A percentile compares a stretch with the other conserved stretches of the same genome.
Evolutionary conservation across 2,329 filamentous ascomycete genomes (phyloP).

Genomic region (Talaromyces rugulosus): DNA sequence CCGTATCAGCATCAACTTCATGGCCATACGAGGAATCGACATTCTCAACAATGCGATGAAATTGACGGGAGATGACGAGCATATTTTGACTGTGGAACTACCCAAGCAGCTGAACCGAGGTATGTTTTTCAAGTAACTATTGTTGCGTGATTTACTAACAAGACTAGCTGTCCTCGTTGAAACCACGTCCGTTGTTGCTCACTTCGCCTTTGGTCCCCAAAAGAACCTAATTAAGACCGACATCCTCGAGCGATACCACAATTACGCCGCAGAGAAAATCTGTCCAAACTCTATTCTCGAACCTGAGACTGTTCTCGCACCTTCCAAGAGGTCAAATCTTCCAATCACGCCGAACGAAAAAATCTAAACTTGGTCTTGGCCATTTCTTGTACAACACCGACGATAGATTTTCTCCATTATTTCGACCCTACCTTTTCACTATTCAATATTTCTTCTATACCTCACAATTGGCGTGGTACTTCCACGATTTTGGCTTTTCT

Average conservation of each 20-base stretch:
- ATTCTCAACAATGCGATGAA: constrained; percentile 8
- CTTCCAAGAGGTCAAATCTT: background rate
- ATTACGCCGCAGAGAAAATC: constrained; percentile 9
- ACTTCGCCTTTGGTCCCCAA: constrained; percentile 12
- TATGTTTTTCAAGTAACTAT: background rate
- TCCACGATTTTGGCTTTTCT: background rate
- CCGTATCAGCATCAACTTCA: constrained; percentile 13
- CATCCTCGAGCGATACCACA: constrained; percentile 12
- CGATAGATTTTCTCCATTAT: background rate
- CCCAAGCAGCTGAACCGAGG: constrained; percentile 11
- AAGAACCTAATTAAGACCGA: constrained; percentile 12
- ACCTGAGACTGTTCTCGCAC: constrained; percentile 5
- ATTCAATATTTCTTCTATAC: background rate
- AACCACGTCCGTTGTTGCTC: constrained; percentile 11
- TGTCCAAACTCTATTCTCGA: constrained; percentile 10
- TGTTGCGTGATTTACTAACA: background rate
- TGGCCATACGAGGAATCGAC: constrained; percentile 10
- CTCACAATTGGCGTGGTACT: background rate
- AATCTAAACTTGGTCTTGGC: background rate
- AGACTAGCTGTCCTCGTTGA: constrained; percentile 9
- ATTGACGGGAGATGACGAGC: constrained; percentile 9
- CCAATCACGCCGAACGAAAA: background rate
- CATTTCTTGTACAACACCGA: background rate
- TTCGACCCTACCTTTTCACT: background rate
- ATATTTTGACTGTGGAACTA: constrained; percentile 9